Conservation (phyloP, 768 basidiomycete genomes). For the Rhodotorula diobovata region DNA sequence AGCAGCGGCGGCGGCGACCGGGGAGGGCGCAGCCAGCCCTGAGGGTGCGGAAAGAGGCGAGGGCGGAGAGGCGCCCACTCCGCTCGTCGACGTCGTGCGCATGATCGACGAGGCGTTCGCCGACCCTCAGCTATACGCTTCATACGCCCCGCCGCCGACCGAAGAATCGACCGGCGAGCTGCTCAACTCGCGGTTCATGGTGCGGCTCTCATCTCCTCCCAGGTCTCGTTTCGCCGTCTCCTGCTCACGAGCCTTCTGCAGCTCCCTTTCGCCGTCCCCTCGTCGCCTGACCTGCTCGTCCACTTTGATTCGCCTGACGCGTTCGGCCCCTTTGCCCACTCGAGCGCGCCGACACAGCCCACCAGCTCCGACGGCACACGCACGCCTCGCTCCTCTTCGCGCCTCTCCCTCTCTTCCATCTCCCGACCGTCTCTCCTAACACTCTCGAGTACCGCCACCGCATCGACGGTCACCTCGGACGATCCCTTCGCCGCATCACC, state of each 20-base stretch:
- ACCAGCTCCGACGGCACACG: background rate
- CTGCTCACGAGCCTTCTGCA: conserved; percentile 36
- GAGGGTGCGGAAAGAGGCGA: no score
- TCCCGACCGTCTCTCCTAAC: background rate
- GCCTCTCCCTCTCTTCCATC: conserved; percentile 15
- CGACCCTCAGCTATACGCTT: conserved; percentile 53
- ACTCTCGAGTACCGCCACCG: background rate
- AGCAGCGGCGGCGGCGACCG: background rate
- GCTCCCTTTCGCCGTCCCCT: conserved; percentile 39
- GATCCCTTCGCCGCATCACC: background rate
- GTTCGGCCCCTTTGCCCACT: conserved; percentile 29
- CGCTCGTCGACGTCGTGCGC: conserved; percentile 44
- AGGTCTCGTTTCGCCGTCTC: no score
- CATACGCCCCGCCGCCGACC: conserved; percentile 72
- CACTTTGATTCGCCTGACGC: conserved; percentile 25
- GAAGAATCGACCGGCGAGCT: conserved; percentile 84
- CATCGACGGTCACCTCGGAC: background rate
- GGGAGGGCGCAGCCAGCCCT: no score
- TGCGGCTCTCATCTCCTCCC: conserved; percentile 52
- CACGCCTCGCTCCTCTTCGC: conserved; percentile 22
- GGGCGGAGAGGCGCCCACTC: conserved; percentile 17
- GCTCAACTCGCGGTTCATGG: conserved; percentile 86
- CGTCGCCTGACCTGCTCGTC: conserved; percentile 36
- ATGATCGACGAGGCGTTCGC: conserved; percentile 71
- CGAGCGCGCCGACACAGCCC: background rate